Conservation (phyloP, 202 grass and related monocot genomes). For the Digitaria exilis region DNA sequence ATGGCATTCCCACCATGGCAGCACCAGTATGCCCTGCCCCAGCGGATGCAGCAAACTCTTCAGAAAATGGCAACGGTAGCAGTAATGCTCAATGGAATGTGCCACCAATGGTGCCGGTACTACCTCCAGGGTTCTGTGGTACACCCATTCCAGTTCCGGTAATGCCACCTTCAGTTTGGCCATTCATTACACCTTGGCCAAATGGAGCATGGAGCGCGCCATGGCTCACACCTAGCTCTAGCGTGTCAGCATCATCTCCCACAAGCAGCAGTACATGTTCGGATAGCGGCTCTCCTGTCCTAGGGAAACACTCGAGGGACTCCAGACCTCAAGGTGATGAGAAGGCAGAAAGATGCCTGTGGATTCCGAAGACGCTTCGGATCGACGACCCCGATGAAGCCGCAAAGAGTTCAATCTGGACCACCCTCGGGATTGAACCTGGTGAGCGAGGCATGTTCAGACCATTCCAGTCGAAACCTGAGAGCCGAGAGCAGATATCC, state of each 20-base stretch:
- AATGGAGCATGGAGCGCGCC: constrained; percentile 54
- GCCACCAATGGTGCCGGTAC: constrained; percentile 39
- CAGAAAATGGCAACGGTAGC: constrained; percentile 41
- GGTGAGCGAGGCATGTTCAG: constrained; percentile 66
- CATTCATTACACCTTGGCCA: constrained; percentile 63
- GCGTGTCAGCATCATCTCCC: constrained; percentile 43
- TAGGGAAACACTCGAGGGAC: constrained; percentile 80
- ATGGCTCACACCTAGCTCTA: constrained; percentile 44
- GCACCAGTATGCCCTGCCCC: constrained; percentile 43
- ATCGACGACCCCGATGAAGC: constrained; percentile 89
- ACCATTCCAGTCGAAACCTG: constrained; percentile 60
- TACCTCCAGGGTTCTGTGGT: constrained; percentile 54
- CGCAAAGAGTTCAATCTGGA: constrained; percentile 95
- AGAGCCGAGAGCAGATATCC: constrained; percentile 36
- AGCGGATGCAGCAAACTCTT: constrained; percentile 45
- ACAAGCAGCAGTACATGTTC: constrained; percentile 58
- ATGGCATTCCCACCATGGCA: constrained; percentile 49
- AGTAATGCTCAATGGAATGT: constrained; percentile 55
- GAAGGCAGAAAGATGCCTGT: constrained; percentile 67
- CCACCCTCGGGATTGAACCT: constrained; percentile 84
- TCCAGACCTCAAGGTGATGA: constrained; percentile 57
- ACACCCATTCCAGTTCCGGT: constrained; percentile 63
- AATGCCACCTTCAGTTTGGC: constrained; percentile 70
- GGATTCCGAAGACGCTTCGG: constrained; percentile 84
- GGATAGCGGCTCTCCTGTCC: constrained; percentile 53